phyloP scores from a whole-genome alignment of 2,329 filamentous ascomycete species.

The Sarocladium kiliense region DNA sequence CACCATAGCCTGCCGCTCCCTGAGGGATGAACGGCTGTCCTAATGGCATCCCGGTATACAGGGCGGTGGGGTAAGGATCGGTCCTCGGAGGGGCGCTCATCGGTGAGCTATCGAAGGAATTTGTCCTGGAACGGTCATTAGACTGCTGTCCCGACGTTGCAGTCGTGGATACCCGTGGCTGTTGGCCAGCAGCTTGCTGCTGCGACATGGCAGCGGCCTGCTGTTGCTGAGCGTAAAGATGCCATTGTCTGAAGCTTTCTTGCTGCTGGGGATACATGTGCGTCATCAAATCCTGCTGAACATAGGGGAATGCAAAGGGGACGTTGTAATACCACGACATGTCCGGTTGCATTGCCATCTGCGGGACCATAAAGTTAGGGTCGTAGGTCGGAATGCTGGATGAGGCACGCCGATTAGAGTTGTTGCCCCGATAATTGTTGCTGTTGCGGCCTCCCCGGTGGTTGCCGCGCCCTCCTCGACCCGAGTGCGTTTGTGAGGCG shows the following conservation, averaged over 20 bases:
- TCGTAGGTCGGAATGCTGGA: conserved; percentile 48
- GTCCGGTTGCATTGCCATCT: conserved; percentile 41
- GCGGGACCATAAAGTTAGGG: conserved; percentile 38
- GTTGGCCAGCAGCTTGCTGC: conserved; percentile 17
- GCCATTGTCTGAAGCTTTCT: conserved; percentile 29
- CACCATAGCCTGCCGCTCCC: conserved; percentile 36
- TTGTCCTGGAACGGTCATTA: conserved; percentile 51
- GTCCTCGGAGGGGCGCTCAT: conserved; percentile 49
- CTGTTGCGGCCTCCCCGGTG: conserved; percentile 44
- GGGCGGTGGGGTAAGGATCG: conserved; percentile 44
- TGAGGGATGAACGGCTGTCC: conserved; percentile 43
- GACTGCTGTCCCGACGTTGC: conserved; percentile 24
- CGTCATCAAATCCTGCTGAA: conserved; percentile 33
- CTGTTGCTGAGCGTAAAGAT: conserved; percentile 33
- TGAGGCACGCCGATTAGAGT: conserved; percentile 45
- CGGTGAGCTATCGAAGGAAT: conserved; percentile 58
- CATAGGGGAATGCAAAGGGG: conserved; percentile 35
- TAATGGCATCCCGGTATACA: conserved; percentile 35
- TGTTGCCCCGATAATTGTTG: conserved; percentile 35
- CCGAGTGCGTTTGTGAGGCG: conserved; percentile 53
- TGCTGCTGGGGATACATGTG: conserved; percentile 34
- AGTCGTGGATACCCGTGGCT: conserved; percentile 21
- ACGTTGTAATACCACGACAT: conserved; percentile 43
- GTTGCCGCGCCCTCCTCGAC: conserved; percentile 43
- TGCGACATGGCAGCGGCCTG: conserved; percentile 23